These are phyloP conservation scores for Suillus weaverae DNA, from an alignment of 768 basidiomycete genomes.

Conservation along the genomic window DNA sequence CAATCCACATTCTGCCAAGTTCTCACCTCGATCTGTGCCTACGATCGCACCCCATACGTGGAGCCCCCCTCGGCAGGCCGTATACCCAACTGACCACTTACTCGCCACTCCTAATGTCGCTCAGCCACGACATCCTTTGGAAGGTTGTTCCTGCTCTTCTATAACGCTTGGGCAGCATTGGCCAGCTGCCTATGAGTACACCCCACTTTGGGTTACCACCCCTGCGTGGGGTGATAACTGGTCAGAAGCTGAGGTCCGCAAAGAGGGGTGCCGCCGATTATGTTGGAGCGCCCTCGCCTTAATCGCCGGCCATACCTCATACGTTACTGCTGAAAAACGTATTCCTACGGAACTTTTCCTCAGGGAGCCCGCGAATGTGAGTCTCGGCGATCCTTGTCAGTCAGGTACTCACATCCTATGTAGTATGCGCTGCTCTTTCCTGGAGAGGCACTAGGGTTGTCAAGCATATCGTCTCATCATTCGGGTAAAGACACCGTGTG, in stretches of 20 bases:
- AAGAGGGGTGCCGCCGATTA: conserved; percentile 69
- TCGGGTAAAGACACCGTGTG: conserved; percentile 68
- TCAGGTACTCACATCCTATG: not conserved
- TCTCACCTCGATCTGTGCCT: conserved; percentile 52
- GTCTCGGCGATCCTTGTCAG: conserved; percentile 24
- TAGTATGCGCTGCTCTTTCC: conserved; percentile 77
- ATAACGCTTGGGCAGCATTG: conserved; percentile 54
- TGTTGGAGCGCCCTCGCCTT: conserved; percentile 73
- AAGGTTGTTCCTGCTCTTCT: conserved; percentile 47
- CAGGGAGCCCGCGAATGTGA: conserved; percentile 64
- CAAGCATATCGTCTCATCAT: conserved; percentile 21
- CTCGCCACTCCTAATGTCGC: not conserved
- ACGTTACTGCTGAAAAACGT: conserved; percentile 46
- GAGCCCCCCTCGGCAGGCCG: conserved; percentile 11
- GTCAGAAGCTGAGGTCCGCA: conserved; percentile 63
- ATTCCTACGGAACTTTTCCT: conserved; percentile 52
- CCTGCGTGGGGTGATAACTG: conserved; percentile 62
- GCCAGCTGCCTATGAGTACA: conserved; percentile 49
- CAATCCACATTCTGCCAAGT: conserved; percentile 51
- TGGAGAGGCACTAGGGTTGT: conserved; percentile 57
- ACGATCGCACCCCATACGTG: conserved; percentile 29
- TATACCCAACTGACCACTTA: not conserved
- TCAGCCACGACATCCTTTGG: conserved; percentile 14
- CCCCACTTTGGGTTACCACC: conserved; percentile 63
- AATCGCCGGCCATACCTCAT: conserved; percentile 63